Evolutionary conservation across 2,329 filamentous ascomycete genomes (phyloP).

Genomic region (Phaeosphaeria sp.): DNA sequence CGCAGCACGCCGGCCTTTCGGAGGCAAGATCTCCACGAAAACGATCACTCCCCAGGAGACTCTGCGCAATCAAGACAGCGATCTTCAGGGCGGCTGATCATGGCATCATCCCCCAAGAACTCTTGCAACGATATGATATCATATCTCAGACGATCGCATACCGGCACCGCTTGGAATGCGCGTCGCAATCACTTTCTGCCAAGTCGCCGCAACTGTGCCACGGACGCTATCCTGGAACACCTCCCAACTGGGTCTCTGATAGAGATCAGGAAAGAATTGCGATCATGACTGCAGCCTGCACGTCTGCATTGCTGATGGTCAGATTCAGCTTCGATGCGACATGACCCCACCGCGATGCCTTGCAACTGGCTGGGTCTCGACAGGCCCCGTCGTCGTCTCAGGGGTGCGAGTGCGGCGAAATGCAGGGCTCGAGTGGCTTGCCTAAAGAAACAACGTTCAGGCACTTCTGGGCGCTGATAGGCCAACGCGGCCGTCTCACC

Average conservation of each 20-base stretch:
- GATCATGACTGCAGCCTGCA: constrained; percentile 4
- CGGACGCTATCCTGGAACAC: not conserved
- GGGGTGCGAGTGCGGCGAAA: constrained; percentile 21
- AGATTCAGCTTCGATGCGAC: constrained; percentile 11
- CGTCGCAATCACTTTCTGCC: constrained; percentile 23
- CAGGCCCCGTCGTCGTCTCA: constrained; percentile 17
- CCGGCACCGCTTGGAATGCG: constrained; percentile 6
- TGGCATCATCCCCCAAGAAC: constrained; percentile 26
- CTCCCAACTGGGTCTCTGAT: not conserved
- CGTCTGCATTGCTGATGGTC: not conserved
- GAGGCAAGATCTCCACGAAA: constrained; percentile 2
- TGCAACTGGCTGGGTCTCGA: constrained; percentile 13
- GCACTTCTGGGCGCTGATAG: constrained; percentile 29
- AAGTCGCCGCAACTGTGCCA: constrained; percentile 11
- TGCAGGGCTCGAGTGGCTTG: constrained; percentile 38
- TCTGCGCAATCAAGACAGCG: constrained; percentile 12
- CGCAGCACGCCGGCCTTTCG: constrained; percentile 4
- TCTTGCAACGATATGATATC: constrained; percentile 19
- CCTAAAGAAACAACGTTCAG: constrained; percentile 33
- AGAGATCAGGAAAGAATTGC: not conserved
- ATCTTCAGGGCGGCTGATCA: constrained; percentile 36
- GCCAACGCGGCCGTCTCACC: constrained; percentile 13
- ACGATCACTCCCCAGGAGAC: constrained; percentile 16
- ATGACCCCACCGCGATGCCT: constrained; percentile 25
- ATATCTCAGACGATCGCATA: constrained; percentile 12